Evolutionary conservation across 2,329 filamentous ascomycete genomes (phyloP).

Genomic region (Seiridium cupressi): DNA sequence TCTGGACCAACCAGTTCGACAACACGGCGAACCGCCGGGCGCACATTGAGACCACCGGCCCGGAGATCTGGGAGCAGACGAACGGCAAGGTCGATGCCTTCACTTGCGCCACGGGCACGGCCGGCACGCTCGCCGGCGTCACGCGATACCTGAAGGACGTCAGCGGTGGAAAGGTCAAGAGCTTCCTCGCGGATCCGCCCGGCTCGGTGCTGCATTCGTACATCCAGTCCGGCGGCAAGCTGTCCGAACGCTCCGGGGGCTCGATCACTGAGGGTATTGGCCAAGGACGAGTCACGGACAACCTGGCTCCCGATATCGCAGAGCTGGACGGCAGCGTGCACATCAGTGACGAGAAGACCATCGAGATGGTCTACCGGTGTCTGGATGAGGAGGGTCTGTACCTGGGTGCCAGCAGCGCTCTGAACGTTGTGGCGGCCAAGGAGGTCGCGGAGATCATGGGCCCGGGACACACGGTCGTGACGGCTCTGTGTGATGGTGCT

Average conservation of each 20-base stretch:
- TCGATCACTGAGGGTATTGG: constrained; percentile 98
- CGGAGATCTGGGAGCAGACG: constrained; percentile 96
- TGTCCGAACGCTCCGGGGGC: constrained; percentile 77
- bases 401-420: constrained; percentile 85
- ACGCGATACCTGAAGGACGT: constrained; percentile 87
- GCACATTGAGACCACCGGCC: constrained; percentile 94
- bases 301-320: constrained; percentile 80
- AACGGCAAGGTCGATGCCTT: constrained; percentile 85
- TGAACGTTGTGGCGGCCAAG: constrained; percentile 95
- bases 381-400: constrained; percentile 96
- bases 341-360: constrained; percentile 89
- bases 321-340: constrained; percentile 81
- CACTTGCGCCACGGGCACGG: constrained; percentile 92
- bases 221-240: constrained; percentile 78
- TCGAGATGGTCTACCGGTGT: constrained; percentile 96
- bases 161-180: constrained; percentile 75
- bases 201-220: constrained; percentile 93
- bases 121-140: constrained; percentile 83
- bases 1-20: constrained; percentile 99
- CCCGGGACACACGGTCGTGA: constrained; percentile 86
- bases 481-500: constrained; percentile 92
- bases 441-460: constrained; percentile 91
- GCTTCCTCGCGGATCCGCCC: constrained; percentile 89
- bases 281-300: constrained; percentile 94
- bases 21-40: constrained; percentile 91